Conservation (phyloP, 768 basidiomycete genomes). For the Serendipita vermifera region DNA sequence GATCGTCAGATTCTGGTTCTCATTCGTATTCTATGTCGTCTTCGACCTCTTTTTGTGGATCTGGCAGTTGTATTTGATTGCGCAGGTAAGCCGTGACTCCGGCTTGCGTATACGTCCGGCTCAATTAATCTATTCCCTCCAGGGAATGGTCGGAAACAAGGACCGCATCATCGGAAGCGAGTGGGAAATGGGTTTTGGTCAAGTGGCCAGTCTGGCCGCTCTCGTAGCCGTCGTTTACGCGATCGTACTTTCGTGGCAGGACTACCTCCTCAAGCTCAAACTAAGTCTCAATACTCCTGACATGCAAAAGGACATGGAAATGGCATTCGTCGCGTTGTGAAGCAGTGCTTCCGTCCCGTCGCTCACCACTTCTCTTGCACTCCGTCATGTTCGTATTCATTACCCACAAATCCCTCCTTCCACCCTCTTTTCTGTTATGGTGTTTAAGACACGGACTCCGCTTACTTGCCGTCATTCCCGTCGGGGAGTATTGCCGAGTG, state of each 20-base stretch:
- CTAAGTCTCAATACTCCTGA: neutral
- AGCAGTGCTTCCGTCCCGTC: no score
- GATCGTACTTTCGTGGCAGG: neutral
- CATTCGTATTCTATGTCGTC: neutral
- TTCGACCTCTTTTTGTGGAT: neutral
- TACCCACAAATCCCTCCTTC: no score
- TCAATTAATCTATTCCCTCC: neutral
- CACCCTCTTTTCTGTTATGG: no score
- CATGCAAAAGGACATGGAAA: neutral
- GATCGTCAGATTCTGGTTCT: neutral
- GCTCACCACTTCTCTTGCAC: no score
- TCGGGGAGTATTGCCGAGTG: no score
- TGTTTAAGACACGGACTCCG: no score
- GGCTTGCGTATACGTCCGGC: neutral
- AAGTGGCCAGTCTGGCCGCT: neutral
- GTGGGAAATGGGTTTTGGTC: neutral
- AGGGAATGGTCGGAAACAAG: no score
- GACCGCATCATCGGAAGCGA: neutral
- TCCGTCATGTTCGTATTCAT: no score
- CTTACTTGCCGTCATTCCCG: no score
- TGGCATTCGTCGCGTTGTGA: neutral
- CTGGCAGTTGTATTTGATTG: neutral
- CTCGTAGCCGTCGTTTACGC: neutral
- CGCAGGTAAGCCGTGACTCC: neutral
- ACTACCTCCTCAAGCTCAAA: neutral